phyloP scores from a whole-genome alignment of 768 basidiomycete genomes.

The Clavulina sp. region DNA sequence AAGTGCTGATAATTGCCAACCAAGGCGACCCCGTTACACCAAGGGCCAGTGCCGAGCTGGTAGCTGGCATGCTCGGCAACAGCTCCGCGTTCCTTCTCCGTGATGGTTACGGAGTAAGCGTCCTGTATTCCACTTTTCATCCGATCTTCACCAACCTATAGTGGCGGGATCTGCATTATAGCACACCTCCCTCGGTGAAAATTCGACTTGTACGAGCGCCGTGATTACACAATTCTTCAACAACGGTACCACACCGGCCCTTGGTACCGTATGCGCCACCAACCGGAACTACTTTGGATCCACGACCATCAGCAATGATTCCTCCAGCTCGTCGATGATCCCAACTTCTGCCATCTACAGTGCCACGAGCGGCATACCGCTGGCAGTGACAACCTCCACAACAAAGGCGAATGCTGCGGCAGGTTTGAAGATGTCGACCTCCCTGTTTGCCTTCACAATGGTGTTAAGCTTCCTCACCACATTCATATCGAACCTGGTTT shows the following conservation, averaged over 20 bases:
- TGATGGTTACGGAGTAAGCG: slow-evolving; percentile 3
- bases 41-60: slow-evolving; percentile 6
- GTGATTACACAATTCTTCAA: not conserved
- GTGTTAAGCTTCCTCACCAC: too few relatives aligned
- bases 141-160: not conserved
- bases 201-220: not conserved
- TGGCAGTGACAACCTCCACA: too few relatives aligned
- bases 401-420: too few relatives aligned
- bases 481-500: too few relatives aligned
- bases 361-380: too few relatives aligned
- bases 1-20: slow-evolving; percentile 17
- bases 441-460: too few relatives aligned
- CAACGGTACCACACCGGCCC: not conserved
- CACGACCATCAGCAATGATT: not conserved
- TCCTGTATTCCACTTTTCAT: not conserved
- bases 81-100: slow-evolving; percentile 6
- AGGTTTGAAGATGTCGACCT: too few relatives aligned
- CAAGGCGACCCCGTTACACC: slow-evolving; percentile 14
- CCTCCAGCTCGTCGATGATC: too few relatives aligned
- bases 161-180: not conserved
- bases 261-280: not conserved
- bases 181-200: not conserved
- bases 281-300: not conserved
- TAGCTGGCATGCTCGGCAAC: slow-evolving; percentile 9
- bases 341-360: too few relatives aligned